Conservation (phyloP, 2,329 filamentous ascomycete genomes). For the Pestalotiopsis sp. region DNA sequence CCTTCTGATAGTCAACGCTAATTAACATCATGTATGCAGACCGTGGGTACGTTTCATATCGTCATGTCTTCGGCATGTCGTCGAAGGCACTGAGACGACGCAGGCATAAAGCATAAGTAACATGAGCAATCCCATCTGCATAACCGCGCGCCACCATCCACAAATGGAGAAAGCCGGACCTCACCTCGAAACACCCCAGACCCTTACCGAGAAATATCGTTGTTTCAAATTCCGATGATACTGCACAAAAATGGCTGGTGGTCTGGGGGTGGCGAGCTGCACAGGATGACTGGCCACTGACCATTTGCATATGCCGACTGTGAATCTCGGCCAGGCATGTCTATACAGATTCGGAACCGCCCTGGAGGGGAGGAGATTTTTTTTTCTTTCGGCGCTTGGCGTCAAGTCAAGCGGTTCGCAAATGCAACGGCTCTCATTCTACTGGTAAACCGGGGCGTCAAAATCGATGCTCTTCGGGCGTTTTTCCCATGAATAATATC, state of each 20-base stretch:
- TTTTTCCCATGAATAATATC: background rate
- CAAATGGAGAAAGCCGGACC: background rate
- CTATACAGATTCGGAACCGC: background rate
- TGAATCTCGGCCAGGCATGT: too few relatives aligned
- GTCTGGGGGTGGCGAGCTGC: background rate
- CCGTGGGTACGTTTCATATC: background rate
- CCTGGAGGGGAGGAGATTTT: background rate
- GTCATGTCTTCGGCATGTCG: background rate
- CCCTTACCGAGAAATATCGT: background rate
- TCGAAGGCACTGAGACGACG: background rate
- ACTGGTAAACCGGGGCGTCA: background rate
- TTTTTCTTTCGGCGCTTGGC: background rate
- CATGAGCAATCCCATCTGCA: background rate
- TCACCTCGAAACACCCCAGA: background rate
- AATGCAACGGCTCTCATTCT: background rate
- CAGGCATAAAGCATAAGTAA: background rate
- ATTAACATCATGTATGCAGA: conserved; percentile 1
- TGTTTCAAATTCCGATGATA: background rate
- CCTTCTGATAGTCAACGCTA: background rate
- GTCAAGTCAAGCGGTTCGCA: background rate
- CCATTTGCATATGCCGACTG: background rate
- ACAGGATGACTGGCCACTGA: background rate
- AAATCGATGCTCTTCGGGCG: background rate
- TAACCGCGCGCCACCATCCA: background rate
- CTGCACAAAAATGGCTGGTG: background rate